A percentile compares a stretch with the other conserved stretches of the same genome.
Evolutionary conservation across 257 asterid species (phyloP).

Genomic region (Penstemon newberryi): DNA sequence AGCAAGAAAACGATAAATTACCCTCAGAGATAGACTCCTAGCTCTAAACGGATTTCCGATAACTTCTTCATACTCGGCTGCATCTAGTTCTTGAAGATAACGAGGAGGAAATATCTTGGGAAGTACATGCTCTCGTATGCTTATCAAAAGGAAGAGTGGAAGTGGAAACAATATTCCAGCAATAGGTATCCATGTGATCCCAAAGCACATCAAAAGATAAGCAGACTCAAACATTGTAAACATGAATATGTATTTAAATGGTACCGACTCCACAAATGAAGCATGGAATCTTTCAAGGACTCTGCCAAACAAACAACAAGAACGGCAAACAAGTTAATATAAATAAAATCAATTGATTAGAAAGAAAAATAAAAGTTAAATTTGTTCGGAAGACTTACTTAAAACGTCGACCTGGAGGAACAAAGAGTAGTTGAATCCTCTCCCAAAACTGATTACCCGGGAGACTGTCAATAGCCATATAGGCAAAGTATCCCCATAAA

Average conservation of each 20-base stretch:
- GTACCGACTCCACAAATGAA: constrained; percentile 80
- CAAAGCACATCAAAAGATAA: constrained; percentile 70
- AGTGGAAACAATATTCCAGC: constrained; percentile 87
- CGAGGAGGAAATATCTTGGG: constrained; percentile 63
- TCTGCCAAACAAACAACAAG: constrained; percentile 41
- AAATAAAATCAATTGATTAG: background rate
- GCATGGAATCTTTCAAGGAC: constrained; percentile 70
- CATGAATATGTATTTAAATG: constrained; percentile 70
- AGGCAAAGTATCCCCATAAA: constrained; percentile 97
- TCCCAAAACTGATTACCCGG: constrained; percentile 98
- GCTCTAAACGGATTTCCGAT: constrained; percentile 50
- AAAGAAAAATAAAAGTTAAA: background rate
- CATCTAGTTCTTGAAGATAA: constrained; percentile 73
- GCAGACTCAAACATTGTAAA: constrained; percentile 65
- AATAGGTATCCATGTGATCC: constrained; percentile 91
- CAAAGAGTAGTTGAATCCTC: constrained; percentile 68
- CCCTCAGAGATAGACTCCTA: constrained; percentile 48
- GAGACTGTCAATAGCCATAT: constrained; percentile 97
- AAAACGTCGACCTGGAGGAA: constrained; percentile 85
- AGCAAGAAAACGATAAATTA: constrained; percentile 19
- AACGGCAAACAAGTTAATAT: background rate
- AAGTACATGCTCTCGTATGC: constrained; percentile 70
- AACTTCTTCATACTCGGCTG: constrained; percentile 81
- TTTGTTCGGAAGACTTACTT: constrained; percentile 52
- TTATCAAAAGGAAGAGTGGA: constrained; percentile 72